phyloP scores from a whole-genome alignment of 257 asterid species.

The Solanum paucissectum region DNA sequence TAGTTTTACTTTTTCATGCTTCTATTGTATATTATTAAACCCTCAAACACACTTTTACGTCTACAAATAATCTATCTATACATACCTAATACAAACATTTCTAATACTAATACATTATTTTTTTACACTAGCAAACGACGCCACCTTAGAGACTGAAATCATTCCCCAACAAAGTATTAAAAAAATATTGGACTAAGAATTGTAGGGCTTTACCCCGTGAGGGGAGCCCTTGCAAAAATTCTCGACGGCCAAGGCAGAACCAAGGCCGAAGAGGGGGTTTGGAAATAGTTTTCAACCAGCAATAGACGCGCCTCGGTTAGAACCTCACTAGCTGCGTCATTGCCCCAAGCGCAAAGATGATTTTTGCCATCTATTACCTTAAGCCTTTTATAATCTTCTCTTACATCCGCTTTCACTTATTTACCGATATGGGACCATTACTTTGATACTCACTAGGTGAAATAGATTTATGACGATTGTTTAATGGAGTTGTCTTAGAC shows the following conservation, averaged over 20 bases:
- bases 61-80: no score
- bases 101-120: no score
- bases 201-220: not conserved
- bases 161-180: no score
- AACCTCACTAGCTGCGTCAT: conserved; percentile 4
- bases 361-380: fast-evolving
- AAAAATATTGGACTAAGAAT: not conserved
- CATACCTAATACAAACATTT: no score
- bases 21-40: no score
- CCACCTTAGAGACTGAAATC: no score
- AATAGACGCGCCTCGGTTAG: conserved; percentile 4
- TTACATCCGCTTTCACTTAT: not conserved
- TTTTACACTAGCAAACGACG: no score
- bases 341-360: conserved; percentile 1
- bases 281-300: conserved; percentile 5
- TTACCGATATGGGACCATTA: not conserved
- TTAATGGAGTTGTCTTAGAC: not conserved
- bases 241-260: not conserved
- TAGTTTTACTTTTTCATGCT: no score
- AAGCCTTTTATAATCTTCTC: not conserved
- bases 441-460: not conserved
- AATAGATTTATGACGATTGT: no score
- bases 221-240: not conserved
- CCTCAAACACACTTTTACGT: no score
- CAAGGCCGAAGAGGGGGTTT: not conserved